Conservation (phyloP, 2,329 filamentous ascomycete species). For the Eutypella sp. region DNA sequence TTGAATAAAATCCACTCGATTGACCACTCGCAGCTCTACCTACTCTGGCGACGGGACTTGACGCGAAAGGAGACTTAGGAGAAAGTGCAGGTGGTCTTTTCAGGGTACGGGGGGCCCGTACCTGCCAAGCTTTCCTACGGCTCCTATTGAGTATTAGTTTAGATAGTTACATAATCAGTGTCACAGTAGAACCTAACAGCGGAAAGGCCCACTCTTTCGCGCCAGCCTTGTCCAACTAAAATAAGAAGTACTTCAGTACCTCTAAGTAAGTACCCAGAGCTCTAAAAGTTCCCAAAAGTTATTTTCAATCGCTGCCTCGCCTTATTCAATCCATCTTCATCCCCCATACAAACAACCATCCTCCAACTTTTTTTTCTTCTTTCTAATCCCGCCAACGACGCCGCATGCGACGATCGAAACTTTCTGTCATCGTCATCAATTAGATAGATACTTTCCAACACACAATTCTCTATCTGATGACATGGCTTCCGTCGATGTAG, state of each 20-base stretch:
- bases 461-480: neutral
- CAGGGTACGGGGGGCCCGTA: neutral
- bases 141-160: too few species aligned
- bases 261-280: too few species aligned
- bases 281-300: too few species aligned
- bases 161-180: neutral
- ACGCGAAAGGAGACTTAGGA: neutral
- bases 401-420: neutral
- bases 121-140: neutral
- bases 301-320: neutral
- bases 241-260: too few species aligned
- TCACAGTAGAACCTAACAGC: too few species aligned
- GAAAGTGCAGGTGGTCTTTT: neutral
- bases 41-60: too few species aligned
- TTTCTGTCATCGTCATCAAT: neutral
- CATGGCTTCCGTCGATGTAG: conserved; percentile 43
- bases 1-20: neutral
- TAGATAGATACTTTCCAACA: neutral
- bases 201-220: neutral
- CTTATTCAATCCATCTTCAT: neutral
- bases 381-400: too few species aligned
- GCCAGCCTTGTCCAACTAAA: conserved; percentile 1
- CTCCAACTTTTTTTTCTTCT: too few species aligned
- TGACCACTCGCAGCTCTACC: too few species aligned
- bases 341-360: neutral